Conservation (phyloP, 176 grass and related monocot genomes). For the Eleusine indica region DNA sequence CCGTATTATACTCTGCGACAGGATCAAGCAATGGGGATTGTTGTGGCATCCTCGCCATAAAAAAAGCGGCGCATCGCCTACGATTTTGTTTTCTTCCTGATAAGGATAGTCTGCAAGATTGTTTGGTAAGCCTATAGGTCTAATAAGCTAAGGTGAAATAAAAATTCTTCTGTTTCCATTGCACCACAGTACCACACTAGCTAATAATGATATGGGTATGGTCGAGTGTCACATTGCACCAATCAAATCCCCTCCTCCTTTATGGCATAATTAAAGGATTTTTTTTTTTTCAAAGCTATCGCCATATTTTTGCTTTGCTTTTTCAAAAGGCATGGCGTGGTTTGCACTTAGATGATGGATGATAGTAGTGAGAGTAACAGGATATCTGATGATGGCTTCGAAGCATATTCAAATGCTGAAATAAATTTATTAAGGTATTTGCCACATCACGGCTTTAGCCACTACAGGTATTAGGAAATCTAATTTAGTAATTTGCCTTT, state of each 20-base stretch:
- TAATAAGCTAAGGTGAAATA: neutral
- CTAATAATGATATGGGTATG: neutral
- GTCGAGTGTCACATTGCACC: slow-evolving; percentile 14
- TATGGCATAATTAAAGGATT: slow-evolving; percentile 7
- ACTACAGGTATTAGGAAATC: neutral
- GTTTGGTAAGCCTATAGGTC: neutral
- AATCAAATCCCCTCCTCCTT: slow-evolving; percentile 30
- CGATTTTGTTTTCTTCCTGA: neutral
- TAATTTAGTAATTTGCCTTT: neutral
- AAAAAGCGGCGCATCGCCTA: neutral
- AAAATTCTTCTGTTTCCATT: neutral
- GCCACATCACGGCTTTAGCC: neutral
- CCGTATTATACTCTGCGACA: neutral
- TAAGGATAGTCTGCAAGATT: neutral
- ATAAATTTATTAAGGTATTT: neutral
- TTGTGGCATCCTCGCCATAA: neutral
- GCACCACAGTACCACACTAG: neutral
- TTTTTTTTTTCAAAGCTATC: slow-evolving; percentile 12
- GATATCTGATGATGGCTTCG: slow-evolving; percentile 13
- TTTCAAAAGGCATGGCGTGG: slow-evolving; percentile 18
- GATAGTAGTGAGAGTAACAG: slow-evolving; percentile 29
- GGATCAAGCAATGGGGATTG: neutral
- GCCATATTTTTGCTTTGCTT: neutral
- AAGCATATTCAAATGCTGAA: slow-evolving; percentile 28
- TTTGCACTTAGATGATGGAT: slow-evolving; percentile 39